Base-by-base conservation (phyloP, 1,284 basidiomycete species). In the Trametes versicolor region DNA sequence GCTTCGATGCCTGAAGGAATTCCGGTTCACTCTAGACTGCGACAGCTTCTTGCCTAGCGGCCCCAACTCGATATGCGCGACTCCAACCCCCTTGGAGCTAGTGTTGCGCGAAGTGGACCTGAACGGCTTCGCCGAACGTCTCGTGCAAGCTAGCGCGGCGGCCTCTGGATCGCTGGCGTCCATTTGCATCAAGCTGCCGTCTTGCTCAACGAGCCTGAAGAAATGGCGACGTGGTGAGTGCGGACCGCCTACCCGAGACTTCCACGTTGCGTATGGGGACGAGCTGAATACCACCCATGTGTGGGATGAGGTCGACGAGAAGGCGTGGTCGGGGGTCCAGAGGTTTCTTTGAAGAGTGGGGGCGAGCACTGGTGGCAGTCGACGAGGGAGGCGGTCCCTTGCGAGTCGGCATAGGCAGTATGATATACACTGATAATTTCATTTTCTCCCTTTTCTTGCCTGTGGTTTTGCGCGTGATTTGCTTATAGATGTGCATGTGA, bases 281-380 rank as follows among this genome's bases (percentile, higher is more conserved):
- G 47, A 48, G 47, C 10, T 27, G 4, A 25, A 48, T 13, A 10
- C 41, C 15, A 17, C 23, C 47, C 47, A 25, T 23, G 13, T 17
- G 47, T 25, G 47, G 21, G 47, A 48, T 13, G 47, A 48, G 13
- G 47, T 25, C 47, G 47, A 48, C 23, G 23, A 27, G 25, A 48
- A 48, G 47, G 47, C 47, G 47, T 48, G 47, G 47, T 48, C 47
- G 23, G 47, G 47, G 23, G 47, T 48, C 2, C 47, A 9, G 47
- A 48, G 47, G 47, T 27, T 48, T 10, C 8, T 12, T 27, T 48
- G 47, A 48, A 1, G 13, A 27, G 21, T 48, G 43, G 3, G n/a
- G 8, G 15, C 21, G 21, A 23, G 43, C 8, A 23, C 8, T 21
- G 21, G 43, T 10, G 17, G 43, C 9, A 4, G 9, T 23, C 9